A percentile compares a stretch with the other conserved stretches of the same genome.
Conservation (phyloP, 495 filamentous ascomycete genomes). For the Clavariopsis aquatica region DNA sequence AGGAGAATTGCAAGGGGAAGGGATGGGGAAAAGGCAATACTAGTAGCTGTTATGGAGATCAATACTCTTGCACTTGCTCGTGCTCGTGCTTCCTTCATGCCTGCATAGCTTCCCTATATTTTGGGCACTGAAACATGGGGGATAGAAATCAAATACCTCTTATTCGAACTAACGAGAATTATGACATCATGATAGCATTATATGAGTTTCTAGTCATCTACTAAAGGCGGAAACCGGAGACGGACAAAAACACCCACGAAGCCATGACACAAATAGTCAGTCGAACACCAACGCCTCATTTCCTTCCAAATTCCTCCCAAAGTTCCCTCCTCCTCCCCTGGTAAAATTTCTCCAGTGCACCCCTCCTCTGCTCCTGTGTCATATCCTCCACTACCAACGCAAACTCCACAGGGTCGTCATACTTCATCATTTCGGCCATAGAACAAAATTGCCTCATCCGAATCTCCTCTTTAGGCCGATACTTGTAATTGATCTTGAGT, state of each 20-base stretch:
- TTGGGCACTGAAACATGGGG: no score
- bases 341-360: conserved; percentile 84
- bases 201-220: no score
- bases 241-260: no score
- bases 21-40: background rate
- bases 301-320: conserved; percentile 4
- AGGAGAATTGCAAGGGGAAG: background rate
- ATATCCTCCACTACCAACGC: conserved; percentile 90
- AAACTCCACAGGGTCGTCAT: conserved; percentile 77
- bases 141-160: no score
- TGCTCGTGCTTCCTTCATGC: no score
- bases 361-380: conserved; percentile 81
- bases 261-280: no score
- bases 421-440: conserved; percentile 82
- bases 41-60: no score
- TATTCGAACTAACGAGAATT: no score
- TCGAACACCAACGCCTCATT: background rate
- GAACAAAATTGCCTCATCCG: conserved; percentile 83
- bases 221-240: no score
- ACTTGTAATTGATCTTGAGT: conserved; percentile 58
- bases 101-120: no score
- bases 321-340: conserved; percentile 49
- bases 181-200: no score
- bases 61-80: no score
- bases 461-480: conserved; percentile 74